Evolutionary conservation across 768 basidiomycete genomes (phyloP).

Genomic region (Sarcodon aspratus): DNA sequence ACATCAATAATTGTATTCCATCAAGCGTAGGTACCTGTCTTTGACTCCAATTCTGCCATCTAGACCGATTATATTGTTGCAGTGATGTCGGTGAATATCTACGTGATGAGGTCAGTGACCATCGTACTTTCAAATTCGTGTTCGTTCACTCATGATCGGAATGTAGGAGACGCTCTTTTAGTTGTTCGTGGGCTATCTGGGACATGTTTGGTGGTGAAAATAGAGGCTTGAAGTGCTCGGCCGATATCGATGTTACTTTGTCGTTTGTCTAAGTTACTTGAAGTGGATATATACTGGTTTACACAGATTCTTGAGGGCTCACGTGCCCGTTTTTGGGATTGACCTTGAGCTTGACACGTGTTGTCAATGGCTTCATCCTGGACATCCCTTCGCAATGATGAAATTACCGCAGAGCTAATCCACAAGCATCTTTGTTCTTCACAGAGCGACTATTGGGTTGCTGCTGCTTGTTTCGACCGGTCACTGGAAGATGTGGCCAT

Average conservation of each 20-base stretch:
- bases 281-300: no score
- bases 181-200: no score
- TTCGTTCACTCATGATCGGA: no score
- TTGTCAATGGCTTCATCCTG: constrained; percentile 22
- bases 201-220: no score
- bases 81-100: constrained; percentile 98
- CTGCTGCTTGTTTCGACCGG: constrained; percentile 62
- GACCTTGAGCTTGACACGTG: neutral
- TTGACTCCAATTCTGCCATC: constrained; percentile 1
- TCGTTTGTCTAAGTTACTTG: no score
- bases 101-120: constrained; percentile 71
- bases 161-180: no score
- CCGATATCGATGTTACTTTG: no score
- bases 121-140: no score
- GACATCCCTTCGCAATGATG: constrained; percentile 41
- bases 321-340: neutral
- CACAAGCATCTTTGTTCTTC: constrained; percentile 35
- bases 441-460: constrained; percentile 66
- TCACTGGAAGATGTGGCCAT: constrained; percentile 43
- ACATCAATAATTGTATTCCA: constrained; percentile 97
- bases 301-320: neutral
- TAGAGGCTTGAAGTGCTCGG: no score
- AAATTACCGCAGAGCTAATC: constrained; percentile 42
- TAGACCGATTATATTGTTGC: constrained; percentile 5
- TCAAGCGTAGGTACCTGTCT: constrained; percentile 3